Evolutionary conservation across 306 rosid species (phyloP).

Genomic region (Sophora flavescens): DNA sequence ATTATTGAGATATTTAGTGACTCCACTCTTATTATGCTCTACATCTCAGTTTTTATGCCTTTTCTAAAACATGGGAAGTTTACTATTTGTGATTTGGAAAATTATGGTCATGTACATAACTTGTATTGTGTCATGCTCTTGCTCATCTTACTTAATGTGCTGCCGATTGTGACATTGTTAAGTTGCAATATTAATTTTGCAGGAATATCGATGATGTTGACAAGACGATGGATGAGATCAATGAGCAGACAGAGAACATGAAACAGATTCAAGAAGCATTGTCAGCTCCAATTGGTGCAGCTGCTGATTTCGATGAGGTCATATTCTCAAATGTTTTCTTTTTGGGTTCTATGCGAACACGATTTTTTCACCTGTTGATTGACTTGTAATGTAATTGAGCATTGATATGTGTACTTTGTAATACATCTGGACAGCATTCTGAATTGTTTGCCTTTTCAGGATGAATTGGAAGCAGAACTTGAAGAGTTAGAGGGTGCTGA

Average conservation of each 20-base stretch:
- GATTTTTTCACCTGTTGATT: slow-evolving; percentile 10
- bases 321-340: slow-evolving; percentile 26
- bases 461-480: slow-evolving; percentile 97
- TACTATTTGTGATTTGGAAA: slow-evolving; percentile 1
- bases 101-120: background rate
- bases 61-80: slow-evolving; percentile 14
- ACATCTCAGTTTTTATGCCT: slow-evolving; percentile 11
- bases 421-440: slow-evolving; percentile 36
- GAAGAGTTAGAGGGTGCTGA: slow-evolving; percentile 99
- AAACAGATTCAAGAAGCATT: slow-evolving; percentile 95
- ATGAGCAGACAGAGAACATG: slow-evolving; percentile 98
- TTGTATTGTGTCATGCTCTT: slow-evolving; percentile 13
- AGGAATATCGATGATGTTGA: slow-evolving; percentile 98
- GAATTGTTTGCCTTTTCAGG: slow-evolving; percentile 61
- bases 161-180: slow-evolving; percentile 32
- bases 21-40: slow-evolving; percentile 7
- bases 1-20: slow-evolving; percentile 12
- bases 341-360: background rate
- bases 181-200: slow-evolving; percentile 39
- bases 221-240: slow-evolving; percentile 98
- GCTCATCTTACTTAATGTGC: slow-evolving; percentile 8
- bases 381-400: slow-evolving; percentile 7
- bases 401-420: slow-evolving; percentile 1
- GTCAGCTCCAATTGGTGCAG: slow-evolving; percentile 88
- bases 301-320: slow-evolving; percentile 97